Evolutionary conservation across 371 early-diverging fungal species (phyloP), one percentile per base, ranked within the genome.

Genomic region (Mortierella sp.): DNA sequence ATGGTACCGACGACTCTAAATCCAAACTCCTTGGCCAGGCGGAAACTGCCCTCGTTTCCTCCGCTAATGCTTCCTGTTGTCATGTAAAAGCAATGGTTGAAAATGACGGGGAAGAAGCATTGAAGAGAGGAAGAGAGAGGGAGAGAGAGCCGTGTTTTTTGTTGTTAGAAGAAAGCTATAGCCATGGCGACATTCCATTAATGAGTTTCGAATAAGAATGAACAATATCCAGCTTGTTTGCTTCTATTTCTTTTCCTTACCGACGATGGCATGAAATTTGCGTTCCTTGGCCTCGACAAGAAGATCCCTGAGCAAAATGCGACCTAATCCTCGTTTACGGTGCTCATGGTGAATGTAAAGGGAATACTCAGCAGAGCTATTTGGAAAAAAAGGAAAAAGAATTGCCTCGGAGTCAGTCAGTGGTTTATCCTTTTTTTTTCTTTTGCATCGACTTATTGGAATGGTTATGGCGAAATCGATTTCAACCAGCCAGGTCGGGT

Each of bases 311-410:
- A 84, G 70, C 44, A 84, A 58, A 8, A 52, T 16, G 44, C 84
- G 78, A 16, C 84, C 84, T 16, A 84, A 65, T 38, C 84, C 84
- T 38, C 81, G 78, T 34, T 73, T 77, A 7, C 84, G 80, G 50
- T 84, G 84, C 38, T 84, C 84, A 45, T 84, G 80, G 72, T 84
- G 84, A 38, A 84, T 84, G 75, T 84, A 84, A 7, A 84, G 42
- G 8, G 84, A 84, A 55, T 84, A 84, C 57, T 84, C 84, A 28
- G 81, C 84, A 16, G 84, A 81, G 74, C 84, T 84, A 28, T 28
- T 21, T 34, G 42, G 11, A 47, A 44, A 26, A 28, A 7, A 28
- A 47, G 47, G 9, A 5, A 0, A 24, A 42, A 57, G 21, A 68
- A 68, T 38, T 68, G 44, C 42, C 68, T 68, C 68, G 68, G 63